Evolutionary conservation across 306 rosid species (phyloP).

Genomic region (Citrullus colocynthis): DNA sequence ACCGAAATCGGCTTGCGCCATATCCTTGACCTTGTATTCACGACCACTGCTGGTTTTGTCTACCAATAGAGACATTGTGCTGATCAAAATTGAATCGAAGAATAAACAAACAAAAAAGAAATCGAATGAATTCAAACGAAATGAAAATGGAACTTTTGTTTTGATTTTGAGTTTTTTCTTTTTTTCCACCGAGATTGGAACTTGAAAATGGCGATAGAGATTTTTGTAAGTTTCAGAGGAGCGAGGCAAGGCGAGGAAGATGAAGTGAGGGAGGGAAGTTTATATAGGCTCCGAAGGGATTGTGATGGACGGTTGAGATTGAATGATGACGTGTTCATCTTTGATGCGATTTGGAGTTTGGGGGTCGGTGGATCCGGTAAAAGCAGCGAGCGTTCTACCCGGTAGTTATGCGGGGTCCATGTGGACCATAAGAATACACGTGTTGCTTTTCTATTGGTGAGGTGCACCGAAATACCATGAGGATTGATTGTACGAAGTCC

Average conservation of each 20-base stretch:
- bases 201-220: not conserved
- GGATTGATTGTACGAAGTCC: not conserved
- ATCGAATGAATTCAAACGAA: not conserved
- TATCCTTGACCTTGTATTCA: slow-evolving; percentile 90
- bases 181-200: not conserved
- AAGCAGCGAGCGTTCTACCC: not conserved
- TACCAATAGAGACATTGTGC: slow-evolving; percentile 46
- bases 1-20: slow-evolving; percentile 88
- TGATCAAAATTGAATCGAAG: not conserved
- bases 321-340: not conserved
- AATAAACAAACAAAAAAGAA: not conserved
- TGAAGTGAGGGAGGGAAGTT: not conserved
- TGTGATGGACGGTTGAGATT: slow-evolving; percentile 5
- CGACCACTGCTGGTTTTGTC: slow-evolving; percentile 71
- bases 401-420: not conserved
- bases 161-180: not conserved
- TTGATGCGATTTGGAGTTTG: not conserved
- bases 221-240: not conserved
- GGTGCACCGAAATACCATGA: not conserved
- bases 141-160: not conserved
- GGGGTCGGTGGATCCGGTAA: not conserved
- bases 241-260: not conserved
- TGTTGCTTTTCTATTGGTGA: not conserved
- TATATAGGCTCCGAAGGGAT: not conserved
- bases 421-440: not conserved